Evolutionary conservation across 2,329 filamentous ascomycete genomes (phyloP), one percentile per base, ranked within the genome.

Genomic region (Microascus cirrosus): DNA sequence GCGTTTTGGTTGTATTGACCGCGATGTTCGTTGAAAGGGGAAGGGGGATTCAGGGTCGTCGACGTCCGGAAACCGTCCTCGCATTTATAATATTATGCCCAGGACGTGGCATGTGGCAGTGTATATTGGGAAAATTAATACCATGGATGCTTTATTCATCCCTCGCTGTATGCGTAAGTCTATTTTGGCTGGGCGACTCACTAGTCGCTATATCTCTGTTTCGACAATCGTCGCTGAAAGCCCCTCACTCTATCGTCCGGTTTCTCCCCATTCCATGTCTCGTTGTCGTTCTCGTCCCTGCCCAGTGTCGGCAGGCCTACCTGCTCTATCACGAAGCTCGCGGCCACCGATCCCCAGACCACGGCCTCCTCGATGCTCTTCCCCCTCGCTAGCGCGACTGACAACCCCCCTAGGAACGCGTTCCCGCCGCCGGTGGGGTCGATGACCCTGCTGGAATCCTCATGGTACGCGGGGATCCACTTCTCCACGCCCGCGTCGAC

Each of bases 361-460:
- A 88, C 85, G 5, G 90, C 91, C 64, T 90, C 84, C 60, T 85
- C 82, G 48, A 89, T 75, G 28, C 70, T 67, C 63, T 80, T 75
- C 1, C 82, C 84, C 56, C 86, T 73, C 35, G 77, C 84, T 63
- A 87, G 71, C 1, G 77, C 83, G 13, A 85, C 75, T 0, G 77
- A 74, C 53, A 84, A 63, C n/a, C 80, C 79, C 24, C 80, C 79
- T 25, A 96, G 75, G 65, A 96, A 97, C 0, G 88, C 86, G 70
- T 99, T 99, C 0, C 94, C 94, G 22, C 91, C 94, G 11, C 94
- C 94, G 0, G 94, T 97, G 0, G 93, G 92, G 70, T 97, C 94
- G n/a, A 94, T 74, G 1, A 96, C 90, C 59, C 75, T 81, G 10
- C 64, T 59, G 1, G 64, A 50, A 42, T 73, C 68, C 5, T 68